Evolutionary conservation across 2,329 filamentous ascomycete genomes (phyloP).

Genomic region (Exserohilum turcica): DNA sequence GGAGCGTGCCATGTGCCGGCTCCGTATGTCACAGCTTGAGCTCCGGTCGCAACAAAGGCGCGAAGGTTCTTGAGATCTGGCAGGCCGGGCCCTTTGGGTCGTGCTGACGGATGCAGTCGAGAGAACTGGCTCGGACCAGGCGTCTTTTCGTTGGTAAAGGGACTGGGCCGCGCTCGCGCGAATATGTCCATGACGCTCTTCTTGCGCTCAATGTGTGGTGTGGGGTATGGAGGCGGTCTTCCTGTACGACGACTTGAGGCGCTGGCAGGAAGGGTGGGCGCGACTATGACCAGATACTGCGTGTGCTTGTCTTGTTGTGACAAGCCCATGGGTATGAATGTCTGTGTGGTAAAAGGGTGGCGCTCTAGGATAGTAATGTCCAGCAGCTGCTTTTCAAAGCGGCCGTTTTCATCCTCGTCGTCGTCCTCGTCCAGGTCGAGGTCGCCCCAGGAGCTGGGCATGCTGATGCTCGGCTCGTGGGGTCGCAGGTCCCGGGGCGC

Average conservation of each 20-base stretch:
- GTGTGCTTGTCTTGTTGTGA: conserved; percentile 53
- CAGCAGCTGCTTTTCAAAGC: conserved; percentile 55
- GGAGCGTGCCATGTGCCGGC: conserved; percentile 95
- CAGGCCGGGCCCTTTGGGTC: conserved; percentile 59
- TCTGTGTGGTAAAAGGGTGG: conserved; percentile 93
- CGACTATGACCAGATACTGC: conserved; percentile 84
- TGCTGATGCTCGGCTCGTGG: conserved; percentile 44
- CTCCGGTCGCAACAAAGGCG: conserved; percentile 78
- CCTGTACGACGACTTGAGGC: conserved; percentile 33
- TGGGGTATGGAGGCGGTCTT: conserved; percentile 52
- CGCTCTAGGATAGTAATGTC: conserved; percentile 78
- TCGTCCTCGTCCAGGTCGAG: conserved; percentile 42
- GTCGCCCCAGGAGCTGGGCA: conserved; percentile 44
- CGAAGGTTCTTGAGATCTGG: conserved; percentile 73
- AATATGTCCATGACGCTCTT: conserved; percentile 49
- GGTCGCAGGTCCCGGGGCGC: conserved; percentile 64
- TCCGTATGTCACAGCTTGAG: conserved; percentile 88
- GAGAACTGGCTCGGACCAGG: conserved; percentile 39
- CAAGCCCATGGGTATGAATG: conserved; percentile 78
- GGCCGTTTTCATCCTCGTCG: conserved; percentile 27
- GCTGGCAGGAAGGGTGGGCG: conserved; percentile 69
- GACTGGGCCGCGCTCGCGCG: conserved; percentile 48
- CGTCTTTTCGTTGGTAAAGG: conserved; percentile 58
- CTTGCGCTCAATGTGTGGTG: conserved; percentile 35
- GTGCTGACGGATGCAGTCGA: conserved; percentile 37